A percentile compares a stretch with the other conserved stretches of the same genome.
These are phyloP conservation scores for Exophiala sideris DNA, from an alignment of 2,329 filamentous ascomycete genomes.

Conservation along the genomic window DNA sequence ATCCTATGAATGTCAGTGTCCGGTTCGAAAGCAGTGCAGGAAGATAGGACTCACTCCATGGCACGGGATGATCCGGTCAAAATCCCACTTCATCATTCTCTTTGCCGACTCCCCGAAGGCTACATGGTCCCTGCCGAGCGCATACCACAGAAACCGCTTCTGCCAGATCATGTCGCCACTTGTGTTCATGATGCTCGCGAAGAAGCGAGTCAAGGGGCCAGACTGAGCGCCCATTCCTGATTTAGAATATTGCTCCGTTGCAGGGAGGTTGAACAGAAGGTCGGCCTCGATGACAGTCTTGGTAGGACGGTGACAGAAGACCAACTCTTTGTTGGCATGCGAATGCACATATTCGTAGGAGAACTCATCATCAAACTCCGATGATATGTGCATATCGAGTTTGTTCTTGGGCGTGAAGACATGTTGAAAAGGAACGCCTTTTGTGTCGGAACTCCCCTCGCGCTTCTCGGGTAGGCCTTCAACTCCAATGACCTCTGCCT, in stretches of 20 bases:
- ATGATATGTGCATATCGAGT: conserved; percentile 55
- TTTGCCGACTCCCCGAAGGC: conserved; percentile 68
- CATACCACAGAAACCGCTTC: conserved; percentile 81
- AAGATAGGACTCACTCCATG: conserved; percentile 56
- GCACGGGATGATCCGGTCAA: conserved; percentile 80
- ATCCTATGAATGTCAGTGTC: conserved; percentile 46
- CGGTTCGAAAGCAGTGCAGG: no score
- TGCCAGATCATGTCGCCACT: conserved; percentile 65
- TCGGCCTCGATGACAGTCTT: conserved; percentile 83
- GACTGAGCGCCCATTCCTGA: conserved; percentile 48
- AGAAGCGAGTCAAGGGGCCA: conserved; percentile 60
- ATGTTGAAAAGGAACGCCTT: conserved; percentile 62
- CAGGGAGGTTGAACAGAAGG: conserved; percentile 85
- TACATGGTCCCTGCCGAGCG: conserved; percentile 58
- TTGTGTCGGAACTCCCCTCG: conserved; percentile 53
- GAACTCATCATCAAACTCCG: conserved; percentile 84
- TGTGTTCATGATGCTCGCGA: conserved; percentile 59
- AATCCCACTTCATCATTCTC: conserved; percentile 76
- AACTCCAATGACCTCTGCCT: conserved; percentile 75
- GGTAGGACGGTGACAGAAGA: conserved; percentile 78
- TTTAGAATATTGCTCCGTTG: conserved; percentile 75
- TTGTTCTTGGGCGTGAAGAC: conserved; percentile 60
- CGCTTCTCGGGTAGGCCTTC: conserved; percentile 83
- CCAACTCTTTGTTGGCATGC: conserved; percentile 81
- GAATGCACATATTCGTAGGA: conserved; percentile 77